Base-by-base conservation (phyloP, 441 rosid genomes). In the Bruguiera hainesii region DNA sequence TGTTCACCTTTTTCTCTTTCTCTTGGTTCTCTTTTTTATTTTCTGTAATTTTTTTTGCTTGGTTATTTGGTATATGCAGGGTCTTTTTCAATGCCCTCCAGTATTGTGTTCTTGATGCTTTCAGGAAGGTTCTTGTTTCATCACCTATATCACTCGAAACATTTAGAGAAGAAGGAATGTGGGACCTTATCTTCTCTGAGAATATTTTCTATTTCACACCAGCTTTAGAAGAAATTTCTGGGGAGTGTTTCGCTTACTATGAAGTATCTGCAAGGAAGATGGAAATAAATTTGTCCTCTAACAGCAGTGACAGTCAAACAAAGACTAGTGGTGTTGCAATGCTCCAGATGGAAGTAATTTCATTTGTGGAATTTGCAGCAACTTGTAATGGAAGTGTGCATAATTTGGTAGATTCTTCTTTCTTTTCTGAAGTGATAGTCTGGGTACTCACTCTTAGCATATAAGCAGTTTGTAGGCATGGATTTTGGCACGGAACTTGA, bases 171-270 rank as follows among this genome's bases (percentile, higher is more conserved):
- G 93, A 87, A 75, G 85, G 96, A 29, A 62, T 89, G 56, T 89
- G 96, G 96, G 93, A 86, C 70, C 89, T 89, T 75, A 72, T 89
- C 60, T 89, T 89, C 81, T 89, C 96, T 29, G 96, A 89, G 73
- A 82, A 84, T 56, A 82, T 87, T 75, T 89, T 89, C 84, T 84
- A 87, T 79, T 86, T 80, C 71, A 81, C 76, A 61, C 69, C 75
- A 7, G 52, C 77, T 65, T 77, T 78, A 53, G 87, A 77, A 69
- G 84, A 79, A 71, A 66, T 72, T 65, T 65, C 73, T 73, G 80
- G 65, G 73, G 91, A 76, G 60, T 33, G 58, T 74, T 63, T 51
- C 64, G 39, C 58, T 60, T 60, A 30, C 65, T 10, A 49, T 29
- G 83, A 74, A 66, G 79, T 70, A 30, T 67, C 69, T 57, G 23